phyloP scores from a whole-genome alignment of 495 filamentous ascomycete species.

The Aspergillus homomorphus region DNA sequence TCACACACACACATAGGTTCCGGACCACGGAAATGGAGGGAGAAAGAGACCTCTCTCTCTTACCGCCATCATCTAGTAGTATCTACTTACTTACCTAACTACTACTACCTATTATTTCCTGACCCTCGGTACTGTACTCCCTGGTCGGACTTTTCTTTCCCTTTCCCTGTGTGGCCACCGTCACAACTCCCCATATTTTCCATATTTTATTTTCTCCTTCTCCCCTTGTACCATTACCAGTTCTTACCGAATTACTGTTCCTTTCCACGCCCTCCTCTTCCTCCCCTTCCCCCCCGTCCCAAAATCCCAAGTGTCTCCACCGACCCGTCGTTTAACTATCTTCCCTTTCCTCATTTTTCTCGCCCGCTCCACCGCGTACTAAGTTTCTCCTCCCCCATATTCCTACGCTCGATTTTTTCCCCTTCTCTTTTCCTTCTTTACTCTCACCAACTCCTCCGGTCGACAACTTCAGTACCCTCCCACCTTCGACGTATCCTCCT shows the following conservation, averaged over 20 bases:
- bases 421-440: slow-evolving; percentile 11
- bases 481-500: neutral
- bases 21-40: slow-evolving; percentile 17
- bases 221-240: slow-evolving; percentile 33
- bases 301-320: slow-evolving; percentile 21
- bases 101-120: slow-evolving; percentile 19
- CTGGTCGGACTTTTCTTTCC: slow-evolving; percentile 20
- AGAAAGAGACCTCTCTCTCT: no score
- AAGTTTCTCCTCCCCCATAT: slow-evolving; percentile 24
- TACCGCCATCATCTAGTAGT: no score
- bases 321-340: slow-evolving; percentile 24
- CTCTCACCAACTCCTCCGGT: slow-evolving; percentile 9
- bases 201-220: slow-evolving; percentile 15
- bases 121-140: slow-evolving; percentile 22
- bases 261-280: neutral
- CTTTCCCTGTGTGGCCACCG: slow-evolving; percentile 21
- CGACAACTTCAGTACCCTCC: slow-evolving; percentile 2
- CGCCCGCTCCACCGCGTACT: slow-evolving; percentile 23
- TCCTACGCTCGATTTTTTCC: slow-evolving; percentile 15
- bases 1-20: slow-evolving; percentile 9
- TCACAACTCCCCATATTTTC: slow-evolving; percentile 12
- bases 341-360: slow-evolving; percentile 22
- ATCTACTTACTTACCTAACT: slow-evolving; percentile 26
- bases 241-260: slow-evolving; percentile 15
- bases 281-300: slow-evolving; percentile 8